These are phyloP conservation scores for Exsudoporus frostii DNA, from an alignment of 768 basidiomycete species.

Conservation along the genomic window DNA sequence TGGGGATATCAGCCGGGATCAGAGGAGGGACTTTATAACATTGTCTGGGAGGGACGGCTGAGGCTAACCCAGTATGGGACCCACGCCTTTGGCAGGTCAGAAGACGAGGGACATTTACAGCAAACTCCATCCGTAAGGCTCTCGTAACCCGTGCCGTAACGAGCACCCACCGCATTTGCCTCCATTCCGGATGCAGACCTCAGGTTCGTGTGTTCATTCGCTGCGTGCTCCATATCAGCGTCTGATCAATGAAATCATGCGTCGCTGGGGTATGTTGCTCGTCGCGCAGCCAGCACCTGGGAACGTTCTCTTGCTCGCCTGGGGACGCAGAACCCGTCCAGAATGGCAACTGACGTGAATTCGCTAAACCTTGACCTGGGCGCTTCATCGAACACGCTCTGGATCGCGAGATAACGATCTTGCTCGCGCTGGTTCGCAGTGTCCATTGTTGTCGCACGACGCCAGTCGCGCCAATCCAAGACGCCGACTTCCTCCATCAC, in stretches of 20 bases:
- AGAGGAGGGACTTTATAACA: slow-evolving; percentile 30
- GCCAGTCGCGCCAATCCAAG: slow-evolving; percentile 23
- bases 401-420: slow-evolving; percentile 35
- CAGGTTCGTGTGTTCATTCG: slow-evolving; percentile 21
- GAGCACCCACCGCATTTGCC: slow-evolving; percentile 23
- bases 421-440: not conserved
- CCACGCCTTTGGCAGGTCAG: slow-evolving; percentile 33
- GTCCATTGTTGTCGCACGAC: slow-evolving; percentile 14
- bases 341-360: slow-evolving; percentile 27
- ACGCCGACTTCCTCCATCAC: slow-evolving; percentile 23
- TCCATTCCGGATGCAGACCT: slow-evolving; percentile 27
- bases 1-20: not conserved
- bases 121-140: slow-evolving; percentile 25
- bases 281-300: no score
- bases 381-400: slow-evolving; percentile 13
- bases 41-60: slow-evolving; percentile 19
- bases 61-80: slow-evolving; percentile 28
- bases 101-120: slow-evolving; percentile 29
- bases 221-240: slow-evolving; percentile 18
- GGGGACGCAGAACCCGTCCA: slow-evolving; percentile 3
- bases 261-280: slow-evolving; percentile 11
- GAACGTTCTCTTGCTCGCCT: no score
- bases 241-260: slow-evolving; percentile 28
- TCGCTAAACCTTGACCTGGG: slow-evolving; percentile 16
- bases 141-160: slow-evolving; percentile 28